Base-by-base conservation (phyloP, 148 eudicot genomes). In the Silene uniflora region DNA sequence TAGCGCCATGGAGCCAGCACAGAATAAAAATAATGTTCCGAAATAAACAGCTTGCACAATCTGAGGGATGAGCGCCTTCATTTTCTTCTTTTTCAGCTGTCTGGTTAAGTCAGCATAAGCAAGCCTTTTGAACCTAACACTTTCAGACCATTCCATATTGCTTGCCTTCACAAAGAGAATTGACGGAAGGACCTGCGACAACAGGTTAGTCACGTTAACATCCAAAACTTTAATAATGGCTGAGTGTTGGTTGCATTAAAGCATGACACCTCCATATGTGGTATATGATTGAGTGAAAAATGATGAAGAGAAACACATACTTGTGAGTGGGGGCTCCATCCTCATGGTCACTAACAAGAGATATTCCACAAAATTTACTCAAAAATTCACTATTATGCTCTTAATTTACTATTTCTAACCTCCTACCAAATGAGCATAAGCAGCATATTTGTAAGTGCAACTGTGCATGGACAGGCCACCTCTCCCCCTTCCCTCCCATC, bases 11-110 rank as follows among this genome's bases (percentile, higher is more conserved):
- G 92, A 89, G 73, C 85, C 91, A 71, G 85, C 88, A 82, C 87
- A 85, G 56, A 89, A 75, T 12, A 79, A 73, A 78, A 88, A 80
- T 75, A 95, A 76, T 27, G 86, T 84, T 80, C 93, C 97, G 70
- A 84, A 88, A 85, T 89, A 95, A 60, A 89, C 85, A 72, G 84
- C 80, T 78, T 89, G 96, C 65, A 92, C 87, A 71, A 95, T 83
- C 69, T 90, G 93, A 79, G 97, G 99, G 77, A 92, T 83, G 39
- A 95, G 83, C 17, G 93, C 93, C 86, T 95, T 95, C 97, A 92
- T 86, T 79, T 87, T 91, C 89, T 86, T 95, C 88, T 88, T 95
- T 71, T 83, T 75, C 46, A 88, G 80, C 55, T 75, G 85, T 60
- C 79, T 82, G 71, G 79, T 78, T 11, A 88, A 82, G 81, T 95